A percentile compares a stretch with the other conserved stretches of the same genome.
Evolutionary conservation across 805 yeast genomes (phyloP).

Genomic region (Ogataea paradorogensis): DNA sequence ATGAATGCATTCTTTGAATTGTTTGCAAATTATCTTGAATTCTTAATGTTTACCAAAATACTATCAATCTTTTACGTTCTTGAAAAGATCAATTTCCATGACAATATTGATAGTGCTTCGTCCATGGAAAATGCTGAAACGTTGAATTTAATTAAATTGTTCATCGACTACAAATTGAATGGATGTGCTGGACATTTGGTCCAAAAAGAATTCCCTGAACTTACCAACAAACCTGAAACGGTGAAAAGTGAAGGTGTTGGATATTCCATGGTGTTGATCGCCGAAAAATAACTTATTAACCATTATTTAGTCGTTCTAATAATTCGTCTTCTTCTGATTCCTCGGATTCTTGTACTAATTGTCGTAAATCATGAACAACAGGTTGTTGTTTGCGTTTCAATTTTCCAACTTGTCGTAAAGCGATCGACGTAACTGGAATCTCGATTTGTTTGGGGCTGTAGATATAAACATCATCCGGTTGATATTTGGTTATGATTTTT

Average conservation of each 20-base stretch:
- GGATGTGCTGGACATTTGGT: conserved; percentile 26
- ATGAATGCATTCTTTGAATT: conserved; percentile 31
- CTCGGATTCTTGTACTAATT: conserved; percentile 1
- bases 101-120: neutral
- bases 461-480: conserved; percentile 35
- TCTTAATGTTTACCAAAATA: conserved; percentile 20
- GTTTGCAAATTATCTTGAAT: conserved; percentile 30
- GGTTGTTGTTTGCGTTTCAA: conserved; percentile 1
- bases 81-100: conserved; percentile 12
- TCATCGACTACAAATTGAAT: conserved; percentile 32
- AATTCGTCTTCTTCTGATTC: neutral
- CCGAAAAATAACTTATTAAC: conserved; percentile 18
- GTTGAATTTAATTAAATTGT: conserved; percentile 25
- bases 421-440: conserved; percentile 28
- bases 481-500: neutral
- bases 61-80: conserved; percentile 19
- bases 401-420: neutral
- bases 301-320: conserved; percentile 1
- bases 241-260: conserved; percentile 25
- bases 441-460: conserved; percentile 43
- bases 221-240: conserved; percentile 1
- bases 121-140: conserved; percentile 12
- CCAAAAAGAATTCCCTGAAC: conserved; percentile 13
- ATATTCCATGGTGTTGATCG: conserved; percentile 26
- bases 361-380: conserved; percentile 5